A percentile compares a stretch with the other conserved stretches of the same genome.
Evolutionary conservation across 805 yeast species (phyloP).

Genomic region (Myxozyma lipomycoides): DNA sequence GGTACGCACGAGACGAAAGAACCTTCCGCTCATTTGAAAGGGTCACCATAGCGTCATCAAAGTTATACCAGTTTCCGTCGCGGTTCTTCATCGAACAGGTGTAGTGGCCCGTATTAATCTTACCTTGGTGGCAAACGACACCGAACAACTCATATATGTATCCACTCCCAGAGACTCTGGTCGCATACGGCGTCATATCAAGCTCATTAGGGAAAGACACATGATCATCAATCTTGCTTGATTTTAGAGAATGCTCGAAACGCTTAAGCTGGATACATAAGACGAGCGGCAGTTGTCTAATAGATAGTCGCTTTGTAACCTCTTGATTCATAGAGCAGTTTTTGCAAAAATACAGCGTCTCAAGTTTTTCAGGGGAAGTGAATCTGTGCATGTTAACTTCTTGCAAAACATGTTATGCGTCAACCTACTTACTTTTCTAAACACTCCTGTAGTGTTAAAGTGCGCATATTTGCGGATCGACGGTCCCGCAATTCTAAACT

Average conservation of each 20-base stretch:
- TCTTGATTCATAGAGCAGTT: constrained; percentile 58
- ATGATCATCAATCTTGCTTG: constrained; percentile 70
- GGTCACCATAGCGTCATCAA: constrained; percentile 83
- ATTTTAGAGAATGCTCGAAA: constrained; percentile 56
- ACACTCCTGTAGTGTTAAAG: constrained; percentile 34
- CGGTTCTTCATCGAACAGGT: constrained; percentile 68
- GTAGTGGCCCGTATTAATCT: constrained; percentile 95
- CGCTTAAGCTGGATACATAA: constrained; percentile 77
- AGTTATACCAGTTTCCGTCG: constrained; percentile 80
- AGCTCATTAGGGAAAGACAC: constrained; percentile 69
- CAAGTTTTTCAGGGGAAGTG: constrained; percentile 73
- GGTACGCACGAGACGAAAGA: constrained; percentile 61
- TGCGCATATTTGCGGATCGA: constrained; percentile 8
- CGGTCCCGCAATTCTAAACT: constrained; percentile 46
- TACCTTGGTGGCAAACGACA: constrained; percentile 83
- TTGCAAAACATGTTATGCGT: constrained; percentile 42
- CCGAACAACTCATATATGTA: constrained; percentile 80
- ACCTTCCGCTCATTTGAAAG: constrained; percentile 63
- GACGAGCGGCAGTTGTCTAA: constrained; percentile 70
- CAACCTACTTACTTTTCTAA: constrained; percentile 21
- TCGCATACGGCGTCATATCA: constrained; percentile 60
- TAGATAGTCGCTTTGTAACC: constrained; percentile 67
- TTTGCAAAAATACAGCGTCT: constrained; percentile 66
- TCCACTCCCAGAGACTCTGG: constrained; percentile 18
- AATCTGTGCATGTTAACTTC: constrained; percentile 57